Evolutionary conservation across 2,329 filamentous ascomycete species (phyloP).

Genomic region (Diaporthe ampelina): DNA sequence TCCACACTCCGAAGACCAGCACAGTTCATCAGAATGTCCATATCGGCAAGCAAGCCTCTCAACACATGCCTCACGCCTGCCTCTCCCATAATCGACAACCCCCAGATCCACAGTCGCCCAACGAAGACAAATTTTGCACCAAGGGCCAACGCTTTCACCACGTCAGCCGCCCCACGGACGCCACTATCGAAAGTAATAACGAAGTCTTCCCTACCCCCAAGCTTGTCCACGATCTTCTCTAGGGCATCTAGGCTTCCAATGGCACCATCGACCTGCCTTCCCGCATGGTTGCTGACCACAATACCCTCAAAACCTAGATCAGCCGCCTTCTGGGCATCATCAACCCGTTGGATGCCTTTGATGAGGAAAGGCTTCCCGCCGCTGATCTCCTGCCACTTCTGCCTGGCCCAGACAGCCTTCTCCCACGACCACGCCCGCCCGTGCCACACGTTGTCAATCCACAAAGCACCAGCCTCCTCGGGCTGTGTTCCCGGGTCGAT

Average conservation of each 20-base stretch:
- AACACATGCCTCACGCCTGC: conserved; percentile 73
- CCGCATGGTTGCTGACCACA: conserved; percentile 71
- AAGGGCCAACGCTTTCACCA: conserved; percentile 72
- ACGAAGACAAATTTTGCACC: conserved; percentile 75
- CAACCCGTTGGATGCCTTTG: conserved; percentile 74
- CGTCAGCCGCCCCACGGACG: conserved; percentile 67
- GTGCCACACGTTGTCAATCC: conserved; percentile 76
- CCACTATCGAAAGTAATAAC: conserved; percentile 73
- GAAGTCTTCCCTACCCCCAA: conserved; percentile 50
- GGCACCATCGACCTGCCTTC: conserved; percentile 72
- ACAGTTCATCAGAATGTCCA: conserved; percentile 74
- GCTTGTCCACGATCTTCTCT: conserved; percentile 67
- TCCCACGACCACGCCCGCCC: conserved; percentile 74
- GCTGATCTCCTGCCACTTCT: conserved; percentile 70
- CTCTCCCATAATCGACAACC: conserved; percentile 71
- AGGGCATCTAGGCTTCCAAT: conserved; percentile 71
- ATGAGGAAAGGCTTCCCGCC: conserved; percentile 71
- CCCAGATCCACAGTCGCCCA: conserved; percentile 72
- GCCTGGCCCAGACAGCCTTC: conserved; percentile 71
- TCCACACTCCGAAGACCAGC: conserved; percentile 66
- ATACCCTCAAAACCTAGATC: conserved; percentile 72
- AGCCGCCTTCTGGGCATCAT: conserved; percentile 69
- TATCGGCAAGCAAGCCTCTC: conserved; percentile 71
- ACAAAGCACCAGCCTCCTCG: conserved; percentile 69
- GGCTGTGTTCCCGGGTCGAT: conserved; percentile 67